Evolutionary conservation across 495 filamentous ascomycete genomes (phyloP).

Genomic region (Opeltia flavorubescens): DNA sequence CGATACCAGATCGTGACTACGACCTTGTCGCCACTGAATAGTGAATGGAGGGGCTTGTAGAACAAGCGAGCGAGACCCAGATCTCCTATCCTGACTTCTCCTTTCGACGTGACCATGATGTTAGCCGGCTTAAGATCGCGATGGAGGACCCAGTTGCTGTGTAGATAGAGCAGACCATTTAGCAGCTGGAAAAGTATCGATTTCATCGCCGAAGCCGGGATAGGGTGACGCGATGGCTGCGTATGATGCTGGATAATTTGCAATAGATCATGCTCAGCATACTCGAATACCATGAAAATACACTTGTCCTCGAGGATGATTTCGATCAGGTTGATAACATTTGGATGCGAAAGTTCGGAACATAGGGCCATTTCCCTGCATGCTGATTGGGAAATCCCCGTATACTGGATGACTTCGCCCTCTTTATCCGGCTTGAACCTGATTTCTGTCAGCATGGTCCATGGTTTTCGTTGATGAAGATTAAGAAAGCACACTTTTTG

Average conservation of each 20-base stretch:
- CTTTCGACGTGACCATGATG: constrained; percentile 88
- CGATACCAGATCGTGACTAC: constrained; percentile 99
- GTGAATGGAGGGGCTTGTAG: constrained; percentile 78
- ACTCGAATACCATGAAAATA: constrained; percentile 99
- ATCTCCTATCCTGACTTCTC: constrained; percentile 88
- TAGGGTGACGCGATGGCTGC: constrained; percentile 69
- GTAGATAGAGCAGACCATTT: constrained; percentile 86
- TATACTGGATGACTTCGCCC: constrained; percentile 86
- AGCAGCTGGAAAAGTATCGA: constrained; percentile 90
- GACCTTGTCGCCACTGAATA: constrained; percentile 93
- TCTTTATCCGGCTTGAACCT: constrained; percentile 99
- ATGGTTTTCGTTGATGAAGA: not conserved
- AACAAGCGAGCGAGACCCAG: constrained; percentile 84
- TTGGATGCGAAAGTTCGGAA: constrained; percentile 76
- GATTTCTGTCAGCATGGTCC: constrained; percentile 11
- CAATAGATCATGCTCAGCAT: constrained; percentile 89
- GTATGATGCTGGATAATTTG: constrained; percentile 99
- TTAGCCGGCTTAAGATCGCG: constrained; percentile 96
- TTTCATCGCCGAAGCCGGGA: constrained; percentile 76
- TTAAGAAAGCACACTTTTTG: constrained; percentile 51
- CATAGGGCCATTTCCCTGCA: constrained; percentile 98
- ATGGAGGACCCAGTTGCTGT: constrained; percentile 94
- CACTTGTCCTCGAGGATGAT: constrained; percentile 98
- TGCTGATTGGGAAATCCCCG: constrained; percentile 93
- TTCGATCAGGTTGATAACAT: constrained; percentile 83